Percentiles rank a stretch among this genome's conserved stretches.
Conservation (phyloP, 2,329 filamentous ascomycete species). For the Beauveria sp. region DNA sequence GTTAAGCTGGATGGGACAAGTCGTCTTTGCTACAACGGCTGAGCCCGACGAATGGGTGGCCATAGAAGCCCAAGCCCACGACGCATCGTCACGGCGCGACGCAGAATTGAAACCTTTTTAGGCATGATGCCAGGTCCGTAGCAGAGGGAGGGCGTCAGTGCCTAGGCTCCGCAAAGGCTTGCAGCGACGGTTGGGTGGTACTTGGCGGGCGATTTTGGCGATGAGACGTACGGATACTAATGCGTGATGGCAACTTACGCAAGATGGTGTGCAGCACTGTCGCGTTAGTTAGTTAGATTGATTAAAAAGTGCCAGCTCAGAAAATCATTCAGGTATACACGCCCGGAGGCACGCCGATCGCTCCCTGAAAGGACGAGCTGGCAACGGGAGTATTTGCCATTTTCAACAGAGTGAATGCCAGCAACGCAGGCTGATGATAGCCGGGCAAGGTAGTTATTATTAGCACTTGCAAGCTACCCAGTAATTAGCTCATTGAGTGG, state of each 20-base stretch:
- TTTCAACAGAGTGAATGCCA: background rate
- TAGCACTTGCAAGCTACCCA: background rate
- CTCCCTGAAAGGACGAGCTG: background rate
- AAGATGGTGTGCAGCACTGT: slow-evolving; percentile 5
- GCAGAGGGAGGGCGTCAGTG: background rate
- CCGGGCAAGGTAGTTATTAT: background rate
- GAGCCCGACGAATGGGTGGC: background rate
- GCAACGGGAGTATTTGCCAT: slow-evolving; percentile 3
- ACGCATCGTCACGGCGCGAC: background rate
- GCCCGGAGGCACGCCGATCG: slow-evolving; percentile 1
- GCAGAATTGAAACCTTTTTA: background rate
- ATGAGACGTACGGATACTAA: background rate
- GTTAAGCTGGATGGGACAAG: background rate
- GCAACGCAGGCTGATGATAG: background rate
- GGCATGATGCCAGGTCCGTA: background rate
- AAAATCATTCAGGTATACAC: background rate
- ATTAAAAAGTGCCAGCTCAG: background rate
- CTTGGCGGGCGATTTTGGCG: background rate
- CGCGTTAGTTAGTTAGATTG: background rate
- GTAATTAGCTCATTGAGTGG: background rate
- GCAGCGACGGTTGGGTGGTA: background rate
- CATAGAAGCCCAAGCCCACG: background rate
- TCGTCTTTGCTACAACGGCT: background rate
- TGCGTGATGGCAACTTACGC: background rate
- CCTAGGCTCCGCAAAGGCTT: background rate